phyloP scores from a whole-genome alignment of 208 protist species.

The Balamuthia mandrillaris region DNA sequence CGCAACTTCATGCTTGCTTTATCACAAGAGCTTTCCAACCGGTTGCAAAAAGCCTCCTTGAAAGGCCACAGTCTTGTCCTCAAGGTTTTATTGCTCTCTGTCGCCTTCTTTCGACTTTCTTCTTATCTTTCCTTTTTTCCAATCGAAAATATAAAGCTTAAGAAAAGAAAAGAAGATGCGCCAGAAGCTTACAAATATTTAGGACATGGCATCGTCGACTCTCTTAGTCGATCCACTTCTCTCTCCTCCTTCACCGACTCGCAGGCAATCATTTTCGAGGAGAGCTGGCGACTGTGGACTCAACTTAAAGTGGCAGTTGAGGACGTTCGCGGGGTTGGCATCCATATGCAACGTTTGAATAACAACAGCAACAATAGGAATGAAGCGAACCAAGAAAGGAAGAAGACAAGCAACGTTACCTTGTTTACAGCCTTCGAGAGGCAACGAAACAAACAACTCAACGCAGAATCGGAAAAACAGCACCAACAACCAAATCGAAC shows the following conservation, averaged over 20 bases:
- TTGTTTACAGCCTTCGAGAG: background rate
- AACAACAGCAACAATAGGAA: background rate
- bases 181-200: conserved; percentile 33
- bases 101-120: background rate
- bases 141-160: background rate
- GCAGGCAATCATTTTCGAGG: background rate
- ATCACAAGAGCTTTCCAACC: conserved; percentile 6
- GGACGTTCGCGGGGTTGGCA: conserved; percentile 39
- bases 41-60: background rate
- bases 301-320: background rate
- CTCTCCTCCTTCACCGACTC: background rate
- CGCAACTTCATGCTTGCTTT: conserved; percentile 36
- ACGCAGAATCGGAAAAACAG: background rate
- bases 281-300: background rate
- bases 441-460: background rate
- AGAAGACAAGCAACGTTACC: background rate
- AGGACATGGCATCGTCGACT: conserved; percentile 40
- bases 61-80: background rate
- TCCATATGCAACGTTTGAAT: background rate
- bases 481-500: background rate
- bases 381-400: too few species aligned
- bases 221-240: background rate
- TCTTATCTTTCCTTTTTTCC: background rate
- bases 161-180: conserved; percentile 3
- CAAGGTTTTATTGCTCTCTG: background rate